phyloP scores from a whole-genome alignment of 257 asterid genomes.

The Fraxinus excelsior region DNA sequence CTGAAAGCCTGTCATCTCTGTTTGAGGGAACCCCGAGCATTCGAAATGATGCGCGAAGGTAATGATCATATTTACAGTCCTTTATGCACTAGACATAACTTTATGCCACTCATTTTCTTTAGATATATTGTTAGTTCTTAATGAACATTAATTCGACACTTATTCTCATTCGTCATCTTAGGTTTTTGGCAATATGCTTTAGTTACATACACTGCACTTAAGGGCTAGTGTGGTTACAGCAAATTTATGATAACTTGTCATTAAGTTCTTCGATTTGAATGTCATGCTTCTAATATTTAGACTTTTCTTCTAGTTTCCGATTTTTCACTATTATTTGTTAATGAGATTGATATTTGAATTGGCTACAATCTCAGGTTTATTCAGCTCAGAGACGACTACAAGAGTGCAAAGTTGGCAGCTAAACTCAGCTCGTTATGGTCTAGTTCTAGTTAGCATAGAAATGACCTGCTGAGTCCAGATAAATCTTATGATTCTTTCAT shows the following conservation, averaged over 20 bases:
- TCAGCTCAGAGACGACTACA: constrained; percentile 95
- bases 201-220: background rate
- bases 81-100: background rate
- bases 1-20: constrained; percentile 86
- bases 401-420: constrained; percentile 92
- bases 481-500: too few relatives aligned
- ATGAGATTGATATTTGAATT: constrained; percentile 17
- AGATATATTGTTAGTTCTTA: background rate
- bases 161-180: background rate
- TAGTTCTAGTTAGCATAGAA: constrained; percentile 27
- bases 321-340: background rate
- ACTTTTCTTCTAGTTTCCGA: background rate
- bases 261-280: background rate
- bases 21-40: constrained; percentile 99
- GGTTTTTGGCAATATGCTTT: background rate
- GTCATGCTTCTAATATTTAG: background rate
- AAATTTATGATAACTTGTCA: background rate
- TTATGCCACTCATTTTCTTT: constrained; percentile 46
- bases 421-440: constrained; percentile 73
- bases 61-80: constrained; percentile 15
- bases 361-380: constrained; percentile 74
- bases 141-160: background rate
- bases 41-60: constrained; percentile 96
- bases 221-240: background rate
- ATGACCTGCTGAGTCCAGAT: background rate